Base-by-base conservation (phyloP, 2,329 filamentous ascomycete species). In the Alternaria infectoria region DNA sequence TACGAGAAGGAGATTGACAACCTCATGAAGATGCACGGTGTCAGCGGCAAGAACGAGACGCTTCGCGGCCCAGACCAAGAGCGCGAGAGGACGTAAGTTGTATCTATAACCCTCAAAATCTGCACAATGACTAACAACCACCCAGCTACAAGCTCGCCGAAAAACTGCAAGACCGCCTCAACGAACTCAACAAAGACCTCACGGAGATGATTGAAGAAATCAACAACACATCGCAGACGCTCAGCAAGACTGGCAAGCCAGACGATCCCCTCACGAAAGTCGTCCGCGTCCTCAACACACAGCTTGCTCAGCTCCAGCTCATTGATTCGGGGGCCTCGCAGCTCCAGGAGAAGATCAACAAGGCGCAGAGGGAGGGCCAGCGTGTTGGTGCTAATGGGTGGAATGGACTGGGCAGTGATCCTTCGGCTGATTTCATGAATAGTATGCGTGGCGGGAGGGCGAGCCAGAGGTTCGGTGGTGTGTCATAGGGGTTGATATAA, bases 121-220 rank as follows among this genome's bases (percentile, higher is more conserved):
- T n/a, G n/a, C 40, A 6, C 13, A 7, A 54, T 15, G 6, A 52
- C 69, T 67, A 55, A 69, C 54, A 43, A 17, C 0, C 6, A 3
- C 26, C 63, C 23, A 88, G 86, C 30, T 90, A 98, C 84, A 96
- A 97, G 86, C 85, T 96, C 56, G 96, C 96, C 2, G 96, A 99
- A 85, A 96, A 93, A 80, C 86, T 97, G 68, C 93, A 93, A 11
- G 93, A 97, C 77, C 89, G 93, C 69, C 85, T 99, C 68, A 94
- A 97, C 61, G 93, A 97, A 72, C 96, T 98, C 89, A 93, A 93
- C 76, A 92, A 93, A 77, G 93, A 97, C 77, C 85, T 99, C 67
- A 90, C 89, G 51, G 95, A 93, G 82, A 98, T 99, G 93, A 97
- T 99, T 72, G 94, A 97, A 77, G 96, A 98, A 81, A 97, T 99